Base-by-base conservation (phyloP, 129 eudicot genomes). In the Daucus carota region DNA sequence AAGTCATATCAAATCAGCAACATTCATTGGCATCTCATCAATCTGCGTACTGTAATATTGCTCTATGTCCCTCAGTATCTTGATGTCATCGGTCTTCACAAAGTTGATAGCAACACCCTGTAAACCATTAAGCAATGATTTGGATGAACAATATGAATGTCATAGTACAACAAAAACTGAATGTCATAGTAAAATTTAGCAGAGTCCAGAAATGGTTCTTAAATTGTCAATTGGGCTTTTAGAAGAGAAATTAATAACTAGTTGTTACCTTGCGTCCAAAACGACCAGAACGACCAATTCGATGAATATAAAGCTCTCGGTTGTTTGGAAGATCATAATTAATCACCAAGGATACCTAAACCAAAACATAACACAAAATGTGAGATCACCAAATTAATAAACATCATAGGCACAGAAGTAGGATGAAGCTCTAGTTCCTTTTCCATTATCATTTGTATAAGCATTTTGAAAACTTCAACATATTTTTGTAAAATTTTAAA, bases 31-130 rank as follows among this genome's bases (percentile, higher is more conserved):
- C 97, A 90, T 88, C 79, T 93, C 98, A 83, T 90, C 97, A 2
- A 93, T 93, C 87, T 93, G 98, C 45, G 98, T 93, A 73, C 98
- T 93, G 90, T 93, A 93, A 78, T 93, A 93, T 76, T 93, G 98
- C 85, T 93, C 98, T 34, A 93, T 93, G 83, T 93, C 97, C 86
- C 98, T 88, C 26, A 93, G 70, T 47, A 93, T 90, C 78, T 88
- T 93, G 77, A 93, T 90, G 79, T 93, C 98, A 70, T 93, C 98
- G 6, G 85, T 88, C 74, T 93, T 93, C 67, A 93, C 98, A 72
- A 93, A 93, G 81, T 93, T 93, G 50, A 93, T 93, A 44, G 98
- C 98, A 83, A 93, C 98, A 90, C 98, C 98, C 98, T 93, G 88
- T 78, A 83, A n/a, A 76, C 42, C 47, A 80, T 18, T 52, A 70